A percentile compares a stretch with the other conserved stretches of the same genome.
Conservation (phyloP, 257 asterid genomes). For the Salvia hispanica region DNA sequence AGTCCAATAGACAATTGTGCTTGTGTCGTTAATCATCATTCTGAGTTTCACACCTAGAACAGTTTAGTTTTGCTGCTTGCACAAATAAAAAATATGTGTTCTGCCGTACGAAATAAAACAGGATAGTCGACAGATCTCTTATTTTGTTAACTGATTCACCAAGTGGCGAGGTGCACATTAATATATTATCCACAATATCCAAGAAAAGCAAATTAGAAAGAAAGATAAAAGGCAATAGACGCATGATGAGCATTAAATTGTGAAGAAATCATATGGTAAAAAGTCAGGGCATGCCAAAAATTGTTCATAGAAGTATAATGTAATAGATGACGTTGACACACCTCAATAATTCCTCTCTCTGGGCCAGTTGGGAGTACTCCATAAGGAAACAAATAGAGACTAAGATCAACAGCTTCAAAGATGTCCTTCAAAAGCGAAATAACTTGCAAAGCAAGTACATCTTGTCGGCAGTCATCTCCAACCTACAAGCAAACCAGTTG, state of each 20-base stretch:
- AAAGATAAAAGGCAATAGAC: not conserved
- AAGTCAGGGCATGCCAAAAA: constrained; percentile 1
- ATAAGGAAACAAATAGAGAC: constrained; percentile 84
- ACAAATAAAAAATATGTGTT: not conserved
- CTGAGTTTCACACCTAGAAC: not conserved
- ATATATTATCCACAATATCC: not conserved
- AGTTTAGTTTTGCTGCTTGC: constrained; percentile 4
- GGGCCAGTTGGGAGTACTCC: constrained; percentile 99
- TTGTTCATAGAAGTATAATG: constrained; percentile 2
- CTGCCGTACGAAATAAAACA: not conserved
- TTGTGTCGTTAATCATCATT: constrained; percentile 3
- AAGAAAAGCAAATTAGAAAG: not conserved
- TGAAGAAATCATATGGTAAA: not conserved
- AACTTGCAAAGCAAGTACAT: constrained; percentile 97
- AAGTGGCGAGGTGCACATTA: not conserved
- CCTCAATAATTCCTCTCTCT: constrained; percentile 98
- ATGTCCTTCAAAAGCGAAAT: constrained; percentile 95
- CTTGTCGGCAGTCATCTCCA: constrained; percentile 99
- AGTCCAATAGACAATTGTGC: not conserved
- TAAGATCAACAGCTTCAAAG: constrained; percentile 83
- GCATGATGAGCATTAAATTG: constrained; percentile 5
- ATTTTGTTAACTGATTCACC: not conserved
- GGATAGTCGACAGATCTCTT: not conserved
- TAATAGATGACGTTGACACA: constrained; percentile 29
- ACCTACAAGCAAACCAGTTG: constrained; percentile 55